A percentile compares a stretch with the other conserved stretches of the same genome.
Evolutionary conservation across 208 protist genomes (phyloP).

Genomic region (Leishmania tarentolae): DNA sequence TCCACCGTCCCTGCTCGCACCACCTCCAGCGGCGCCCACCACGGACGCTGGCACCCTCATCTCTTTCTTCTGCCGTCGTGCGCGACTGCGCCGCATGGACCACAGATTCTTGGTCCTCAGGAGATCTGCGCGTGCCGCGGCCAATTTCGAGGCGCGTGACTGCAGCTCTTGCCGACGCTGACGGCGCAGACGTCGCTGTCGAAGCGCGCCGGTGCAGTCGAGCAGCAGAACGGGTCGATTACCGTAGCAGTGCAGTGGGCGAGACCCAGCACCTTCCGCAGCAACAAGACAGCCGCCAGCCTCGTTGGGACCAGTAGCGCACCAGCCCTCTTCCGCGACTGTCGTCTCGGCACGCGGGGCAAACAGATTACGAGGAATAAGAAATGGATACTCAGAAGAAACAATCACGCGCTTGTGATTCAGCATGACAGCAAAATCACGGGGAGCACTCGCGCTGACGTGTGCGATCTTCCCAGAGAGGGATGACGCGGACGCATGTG

Average conservation of each 20-base stretch:
- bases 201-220: conserved; percentile 27
- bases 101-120: neutral
- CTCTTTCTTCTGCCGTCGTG: neutral
- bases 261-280: neutral
- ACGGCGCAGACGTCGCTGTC: conserved; percentile 11
- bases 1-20: too few relatives aligned
- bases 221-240: conserved; percentile 30
- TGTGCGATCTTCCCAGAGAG: neutral
- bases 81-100: conserved; percentile 12
- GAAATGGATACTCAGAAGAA: conserved; percentile 12
- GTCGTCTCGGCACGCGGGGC: neutral
- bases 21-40: neutral
- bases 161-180: conserved; percentile 17
- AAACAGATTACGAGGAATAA: conserved; percentile 15
- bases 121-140: conserved; percentile 9
- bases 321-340: neutral
- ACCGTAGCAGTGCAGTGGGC: conserved; percentile 11
- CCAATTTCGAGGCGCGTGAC: neutral
- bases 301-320: neutral
- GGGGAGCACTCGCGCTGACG: neutral
- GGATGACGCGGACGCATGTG: neutral
- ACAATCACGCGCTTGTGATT: conserved; percentile 21
- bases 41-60: neutral
- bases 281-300: neutral
- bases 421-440: conserved; percentile 20